Conservation (phyloP, 257 asterid genomes). For the Vinca minor region DNA sequence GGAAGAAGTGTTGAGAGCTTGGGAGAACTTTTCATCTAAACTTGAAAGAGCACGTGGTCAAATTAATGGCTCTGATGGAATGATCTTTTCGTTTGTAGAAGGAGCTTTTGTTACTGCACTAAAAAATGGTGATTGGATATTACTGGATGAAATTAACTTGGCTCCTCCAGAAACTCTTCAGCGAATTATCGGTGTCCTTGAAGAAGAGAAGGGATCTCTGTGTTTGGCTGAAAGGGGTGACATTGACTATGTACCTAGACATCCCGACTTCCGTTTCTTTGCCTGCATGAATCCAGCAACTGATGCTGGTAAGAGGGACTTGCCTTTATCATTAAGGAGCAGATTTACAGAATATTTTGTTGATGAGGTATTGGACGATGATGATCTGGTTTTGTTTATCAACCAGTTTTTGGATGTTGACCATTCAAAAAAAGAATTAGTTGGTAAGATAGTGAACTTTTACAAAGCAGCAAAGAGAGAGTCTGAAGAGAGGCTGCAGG, state of each 20-base stretch:
- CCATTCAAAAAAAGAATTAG: conserved; percentile 28
- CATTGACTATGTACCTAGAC: conserved; percentile 52
- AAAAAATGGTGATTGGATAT: conserved; percentile 86
- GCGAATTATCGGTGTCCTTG: conserved; percentile 85
- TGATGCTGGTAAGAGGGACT: conserved; percentile 95
- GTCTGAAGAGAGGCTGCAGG: conserved; percentile 82
- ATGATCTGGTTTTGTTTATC: conserved; percentile 68
- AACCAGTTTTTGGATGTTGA: conserved; percentile 47
- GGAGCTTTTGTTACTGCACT: conserved; percentile 85
- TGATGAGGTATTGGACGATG: conserved; percentile 76
- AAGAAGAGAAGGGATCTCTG: conserved; percentile 74
- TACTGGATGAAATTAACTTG: conserved; percentile 94
- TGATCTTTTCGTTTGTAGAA: conserved; percentile 93
- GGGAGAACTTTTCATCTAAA: conserved; percentile 58
- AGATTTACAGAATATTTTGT: conserved; percentile 88
- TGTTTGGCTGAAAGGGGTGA: conserved; percentile 96
- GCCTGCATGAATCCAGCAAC: conserved; percentile 99
- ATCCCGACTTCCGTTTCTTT: conserved; percentile 70
- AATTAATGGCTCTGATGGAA: conserved; percentile 61
- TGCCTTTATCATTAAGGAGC: conserved; percentile 65
- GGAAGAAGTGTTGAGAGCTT: conserved; percentile 34
- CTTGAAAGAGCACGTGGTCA: conserved; percentile 58
- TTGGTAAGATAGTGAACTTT: conserved; percentile 47
- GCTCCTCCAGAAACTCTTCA: conserved; percentile 98
- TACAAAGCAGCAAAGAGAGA: conserved; percentile 68